These are phyloP conservation scores for Rosellinia necatrix DNA, from an alignment of 2,329 filamentous ascomycete genomes.

Conservation along the genomic window DNA sequence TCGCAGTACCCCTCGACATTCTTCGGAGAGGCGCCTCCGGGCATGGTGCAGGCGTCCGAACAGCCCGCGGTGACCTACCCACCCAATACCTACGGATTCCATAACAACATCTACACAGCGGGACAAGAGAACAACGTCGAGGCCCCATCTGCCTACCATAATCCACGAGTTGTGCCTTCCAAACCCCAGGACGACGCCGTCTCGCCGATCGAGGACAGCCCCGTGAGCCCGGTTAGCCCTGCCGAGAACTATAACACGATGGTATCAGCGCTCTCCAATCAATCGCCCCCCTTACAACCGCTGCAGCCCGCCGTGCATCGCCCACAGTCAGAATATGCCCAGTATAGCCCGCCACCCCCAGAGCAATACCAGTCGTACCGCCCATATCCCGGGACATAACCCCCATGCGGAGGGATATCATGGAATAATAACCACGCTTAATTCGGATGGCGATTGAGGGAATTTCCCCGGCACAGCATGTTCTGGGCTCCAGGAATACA, in stretches of 20 bases:
- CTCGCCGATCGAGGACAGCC: conserved; percentile 30
- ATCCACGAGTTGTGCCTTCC: conserved; percentile 9
- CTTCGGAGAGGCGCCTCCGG: conserved; percentile 38
- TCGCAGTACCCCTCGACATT: conserved; percentile 37
- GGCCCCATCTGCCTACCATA: conserved; percentile 23
- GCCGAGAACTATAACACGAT: conserved; percentile 32
- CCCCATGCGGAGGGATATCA: neutral
- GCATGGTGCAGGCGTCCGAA: conserved; percentile 33
- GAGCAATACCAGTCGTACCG: conserved; percentile 37
- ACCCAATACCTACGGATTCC: conserved; percentile 20
- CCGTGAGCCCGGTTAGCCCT: conserved; percentile 28
- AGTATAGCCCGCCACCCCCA: conserved; percentile 36
- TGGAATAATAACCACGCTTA: neutral
- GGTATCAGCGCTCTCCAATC: conserved; percentile 31
- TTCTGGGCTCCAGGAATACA: conserved; percentile 12
- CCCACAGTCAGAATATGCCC: conserved; percentile 34
- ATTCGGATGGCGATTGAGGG: no score
- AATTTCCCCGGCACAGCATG: conserved; percentile 6
- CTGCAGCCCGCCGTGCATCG: conserved; percentile 22
- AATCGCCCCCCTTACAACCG: conserved; percentile 29
- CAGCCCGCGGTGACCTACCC: conserved; percentile 25
- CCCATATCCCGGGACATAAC: conserved; percentile 34
- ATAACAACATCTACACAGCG: conserved; percentile 16
- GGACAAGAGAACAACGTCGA: conserved; percentile 13
- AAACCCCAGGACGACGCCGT: conserved; percentile 24